A percentile compares a stretch with the other conserved stretches of the same genome.
phyloP scores from a whole-genome alignment of 306 rosid species.

The Pyrus pyrifolia region DNA sequence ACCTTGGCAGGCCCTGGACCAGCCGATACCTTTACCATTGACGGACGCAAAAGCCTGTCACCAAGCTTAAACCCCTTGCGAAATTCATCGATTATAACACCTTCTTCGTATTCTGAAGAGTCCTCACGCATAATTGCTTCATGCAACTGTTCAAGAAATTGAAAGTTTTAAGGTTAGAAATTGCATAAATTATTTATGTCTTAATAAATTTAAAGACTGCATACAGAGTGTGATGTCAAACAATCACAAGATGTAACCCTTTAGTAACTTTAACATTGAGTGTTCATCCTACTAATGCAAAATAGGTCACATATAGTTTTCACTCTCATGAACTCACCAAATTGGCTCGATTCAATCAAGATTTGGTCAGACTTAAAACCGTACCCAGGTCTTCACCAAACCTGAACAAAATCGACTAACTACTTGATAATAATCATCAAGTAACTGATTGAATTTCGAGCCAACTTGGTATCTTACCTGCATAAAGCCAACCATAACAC shows the following conservation, averaged over 20 bases:
- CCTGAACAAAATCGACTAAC: constrained; percentile 48
- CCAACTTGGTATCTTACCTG: constrained; percentile 75
- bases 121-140: constrained; percentile 98
- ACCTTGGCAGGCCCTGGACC: constrained; percentile 87
- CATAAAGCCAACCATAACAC: constrained; percentile 36
- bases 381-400: constrained; percentile 62
- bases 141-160: constrained; percentile 55
- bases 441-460: constrained; percentile 56
- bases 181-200: not conserved
- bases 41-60: constrained; percentile 79
- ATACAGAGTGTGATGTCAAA: constrained; percentile 2
- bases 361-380: constrained; percentile 41
- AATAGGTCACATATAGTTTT: constrained; percentile 1
- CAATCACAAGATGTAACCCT: not conserved
- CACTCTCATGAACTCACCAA: constrained; percentile 41
- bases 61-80: constrained; percentile 85
- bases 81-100: constrained; percentile 65
- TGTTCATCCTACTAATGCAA: not conserved
- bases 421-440: constrained; percentile 48
- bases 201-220: constrained; percentile 1
- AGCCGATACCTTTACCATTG: constrained; percentile 97
- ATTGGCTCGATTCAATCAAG: constrained; percentile 71
- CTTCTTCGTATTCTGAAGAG: constrained; percentile 69
- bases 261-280: not conserved
- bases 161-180: constrained; percentile 22